Conservation (phyloP, 345 rosid genomes). For the Hypericum perforatum region DNA sequence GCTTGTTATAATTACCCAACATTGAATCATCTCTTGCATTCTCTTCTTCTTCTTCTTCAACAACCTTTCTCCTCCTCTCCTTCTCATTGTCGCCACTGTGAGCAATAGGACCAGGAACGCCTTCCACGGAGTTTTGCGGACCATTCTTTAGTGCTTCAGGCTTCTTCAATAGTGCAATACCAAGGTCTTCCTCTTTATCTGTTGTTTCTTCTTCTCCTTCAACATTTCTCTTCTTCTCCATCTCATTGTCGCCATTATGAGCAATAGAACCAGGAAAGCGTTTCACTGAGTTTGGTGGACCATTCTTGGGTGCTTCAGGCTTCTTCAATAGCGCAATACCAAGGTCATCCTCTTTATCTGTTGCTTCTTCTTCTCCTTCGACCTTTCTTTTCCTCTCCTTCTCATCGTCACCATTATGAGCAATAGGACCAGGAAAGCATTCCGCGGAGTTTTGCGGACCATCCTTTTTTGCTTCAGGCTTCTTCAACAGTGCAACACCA, state of each 20-base stretch:
- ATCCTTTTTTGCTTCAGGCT: slow-evolving; percentile 25
- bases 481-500: slow-evolving; percentile 15
- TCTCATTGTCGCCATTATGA: no score
- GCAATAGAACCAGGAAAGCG: no score
- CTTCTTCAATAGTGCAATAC: slow-evolving; percentile 22
- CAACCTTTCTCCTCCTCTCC: no score
- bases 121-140: slow-evolving; percentile 9
- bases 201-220: no score
- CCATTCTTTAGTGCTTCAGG: slow-evolving; percentile 21
- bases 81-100: no score
- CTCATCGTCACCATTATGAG: no score
- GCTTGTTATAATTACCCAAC: slow-evolving; percentile 18
- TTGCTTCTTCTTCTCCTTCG: slow-evolving; percentile 1
- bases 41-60: slow-evolving; percentile 2
- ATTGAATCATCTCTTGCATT: slow-evolving; percentile 12
- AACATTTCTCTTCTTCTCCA: no score
- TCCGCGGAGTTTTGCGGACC: slow-evolving; percentile 8
- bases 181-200: slow-evolving; percentile 11
- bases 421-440: neutral
- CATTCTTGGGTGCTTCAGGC: slow-evolving; percentile 23
- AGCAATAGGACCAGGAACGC: neutral
- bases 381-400: no score
- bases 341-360: slow-evolving; percentile 14
- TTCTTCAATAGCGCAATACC: no score
- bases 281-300: slow-evolving; percentile 9